Percentiles rank a stretch among this genome's conserved stretches.
phyloP scores from a whole-genome alignment of 352 stramenopile genomes.

The Pythium rhizo-oryzae region DNA sequence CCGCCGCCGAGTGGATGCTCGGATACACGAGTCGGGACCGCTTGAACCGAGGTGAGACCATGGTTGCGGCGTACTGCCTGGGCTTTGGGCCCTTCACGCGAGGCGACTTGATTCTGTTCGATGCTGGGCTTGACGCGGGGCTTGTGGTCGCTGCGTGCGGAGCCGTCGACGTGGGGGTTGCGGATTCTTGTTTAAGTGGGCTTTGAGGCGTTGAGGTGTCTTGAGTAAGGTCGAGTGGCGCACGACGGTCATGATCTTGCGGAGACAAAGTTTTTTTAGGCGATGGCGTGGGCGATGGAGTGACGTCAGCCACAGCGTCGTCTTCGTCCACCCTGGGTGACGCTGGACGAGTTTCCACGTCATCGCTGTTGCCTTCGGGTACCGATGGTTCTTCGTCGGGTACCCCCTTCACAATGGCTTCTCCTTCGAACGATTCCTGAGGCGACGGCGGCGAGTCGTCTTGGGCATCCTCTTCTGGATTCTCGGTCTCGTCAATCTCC shows the following conservation, averaged over 20 bases:
- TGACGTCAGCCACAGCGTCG: too few relatives aligned
- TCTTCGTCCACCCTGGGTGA: too few relatives aligned
- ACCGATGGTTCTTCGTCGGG: too few relatives aligned
- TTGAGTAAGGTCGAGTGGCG: too few relatives aligned
- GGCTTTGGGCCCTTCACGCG: neutral
- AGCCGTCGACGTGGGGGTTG: neutral
- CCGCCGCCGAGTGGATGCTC: neutral
- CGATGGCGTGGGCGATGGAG: too few relatives aligned
- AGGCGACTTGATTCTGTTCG: neutral
- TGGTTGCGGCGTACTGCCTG: neutral
- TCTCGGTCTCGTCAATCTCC: neutral
- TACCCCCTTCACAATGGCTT: too few relatives aligned
- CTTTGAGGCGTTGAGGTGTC: neutral
- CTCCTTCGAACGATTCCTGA: too few relatives aligned
- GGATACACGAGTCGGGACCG: neutral
- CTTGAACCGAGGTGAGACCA: neutral
- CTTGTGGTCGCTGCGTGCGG: neutral
- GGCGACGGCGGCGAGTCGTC: neutral
- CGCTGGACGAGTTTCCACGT: too few relatives aligned
- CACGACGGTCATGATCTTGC: too few relatives aligned
- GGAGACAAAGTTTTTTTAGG: too few relatives aligned
- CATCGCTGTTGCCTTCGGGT: too few relatives aligned
- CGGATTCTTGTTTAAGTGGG: neutral
- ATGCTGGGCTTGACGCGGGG: neutral
- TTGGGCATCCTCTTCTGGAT: neutral